Evolutionary conservation across 2,329 filamentous ascomycete species (phyloP), one percentile per base, ranked within the genome.

Genomic region (Diatrype stigma): DNA sequence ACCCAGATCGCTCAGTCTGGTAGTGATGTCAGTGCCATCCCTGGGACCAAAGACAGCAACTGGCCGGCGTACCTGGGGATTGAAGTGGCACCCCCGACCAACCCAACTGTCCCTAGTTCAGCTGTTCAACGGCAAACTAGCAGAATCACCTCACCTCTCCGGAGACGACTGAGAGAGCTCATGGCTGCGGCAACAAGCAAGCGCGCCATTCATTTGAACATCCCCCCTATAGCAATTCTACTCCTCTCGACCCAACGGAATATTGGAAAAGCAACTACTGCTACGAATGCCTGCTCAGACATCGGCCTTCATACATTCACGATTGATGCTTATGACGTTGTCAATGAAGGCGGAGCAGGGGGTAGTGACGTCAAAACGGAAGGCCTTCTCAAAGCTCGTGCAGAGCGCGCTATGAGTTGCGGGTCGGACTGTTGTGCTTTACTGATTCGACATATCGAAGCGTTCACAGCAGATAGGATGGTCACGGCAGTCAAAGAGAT

Each of bases 281-380:
- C 90, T 0, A 78, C 76, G 1, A 81, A 83, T 42, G 91, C 92
- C 4, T 96, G 91, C 67, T 81, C 87, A 2, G 93, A 96, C 62
- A 86, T 96, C 55, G 94, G 94, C 3, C 76, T 97, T 16, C 94
- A 99, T 67, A 88, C 85, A 0, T 97, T 96, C 66, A 72, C 82
- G 1, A 89, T 99, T 48, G 91, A 97, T 67, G 89, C 90, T 0
- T 96, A 96, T 62, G 94, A 99, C 61, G 90, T 99, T 40, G 76
- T 96, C 4, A 93, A 90, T n/a, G 93, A 97, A 67, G 90, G 90
- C 14, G 87, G 87, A 42, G 87, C 87, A 1, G 90, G 90, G 48
- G 90, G 90, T 8, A 87, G 89, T 50, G 94, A 99, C 64, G 88
- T 96, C 26, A 96, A 97, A 71, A 96, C 92, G 0, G 93, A 96